These are phyloP conservation scores for Uromyces viciae-fabae DNA, from an alignment of 1,284 basidiomycete species.

Conservation along the genomic window DNA sequence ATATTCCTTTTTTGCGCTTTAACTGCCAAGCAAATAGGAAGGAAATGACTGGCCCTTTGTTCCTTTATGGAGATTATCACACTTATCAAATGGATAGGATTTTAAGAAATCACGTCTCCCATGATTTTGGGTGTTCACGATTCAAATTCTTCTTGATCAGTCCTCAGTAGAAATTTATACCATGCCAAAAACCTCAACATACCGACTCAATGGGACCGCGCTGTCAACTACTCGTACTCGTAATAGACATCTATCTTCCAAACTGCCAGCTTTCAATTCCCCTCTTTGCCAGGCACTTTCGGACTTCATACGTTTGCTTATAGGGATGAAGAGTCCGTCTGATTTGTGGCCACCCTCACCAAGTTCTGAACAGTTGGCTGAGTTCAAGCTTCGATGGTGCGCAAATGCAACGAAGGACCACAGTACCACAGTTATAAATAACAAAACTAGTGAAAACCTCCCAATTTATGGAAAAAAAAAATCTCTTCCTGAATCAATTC, in stretches of 20 bases:
- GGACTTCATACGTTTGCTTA: not conserved
- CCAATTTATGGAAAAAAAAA: not conserved
- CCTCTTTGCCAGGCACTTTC: not conserved
- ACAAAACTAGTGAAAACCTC: not conserved
- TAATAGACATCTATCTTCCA: not conserved
- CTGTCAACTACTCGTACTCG: not conserved
- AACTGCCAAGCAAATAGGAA: too few relatives aligned
- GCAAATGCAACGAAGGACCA: not conserved
- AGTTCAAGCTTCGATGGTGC: not conserved
- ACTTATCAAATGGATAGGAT: too few relatives aligned
- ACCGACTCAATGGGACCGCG: not conserved
- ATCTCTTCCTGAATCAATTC: not conserved
- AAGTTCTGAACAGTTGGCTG: not conserved
- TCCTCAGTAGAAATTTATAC: not conserved
- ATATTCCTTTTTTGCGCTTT: too few relatives aligned
- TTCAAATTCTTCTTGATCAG: too few relatives aligned
- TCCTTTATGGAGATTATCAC: too few relatives aligned
- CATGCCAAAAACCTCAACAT: not conserved
- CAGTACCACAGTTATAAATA: not conserved
- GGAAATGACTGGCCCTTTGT: too few relatives aligned
- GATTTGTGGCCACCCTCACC: not conserved
- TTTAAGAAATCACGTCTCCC: too few relatives aligned
- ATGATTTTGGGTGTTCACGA: too few relatives aligned
- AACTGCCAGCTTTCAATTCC: not conserved
- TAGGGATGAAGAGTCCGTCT: not conserved